Base-by-base conservation (phyloP, 345 rosid species). In the Moricandia arvensis region DNA sequence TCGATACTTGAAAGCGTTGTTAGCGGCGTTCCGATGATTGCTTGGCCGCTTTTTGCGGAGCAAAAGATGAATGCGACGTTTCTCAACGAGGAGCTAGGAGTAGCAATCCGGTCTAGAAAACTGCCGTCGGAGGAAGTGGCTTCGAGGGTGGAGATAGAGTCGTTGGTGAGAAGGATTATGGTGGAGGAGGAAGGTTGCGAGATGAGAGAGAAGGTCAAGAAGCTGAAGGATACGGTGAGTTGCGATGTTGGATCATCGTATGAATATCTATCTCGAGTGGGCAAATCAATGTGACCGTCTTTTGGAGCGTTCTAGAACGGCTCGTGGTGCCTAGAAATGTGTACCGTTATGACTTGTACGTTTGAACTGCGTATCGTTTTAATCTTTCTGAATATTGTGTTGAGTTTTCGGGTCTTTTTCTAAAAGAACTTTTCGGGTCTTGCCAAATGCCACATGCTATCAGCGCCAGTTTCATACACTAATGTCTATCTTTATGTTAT, bases 51-150 rank as follows among this genome's bases (percentile, higher is more conserved):
- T 33, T 76, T 77, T 1, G 80, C 75, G 0, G 80, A 76, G 0
- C 80, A 76, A 6, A 76, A 0, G 54, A 76, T 76, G 80, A 76
- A 76, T 24, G 75, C 80, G 5, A 70, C 80, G 37, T 41, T 76
- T 18, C 51, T 76, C 26, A 18, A 55, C 0, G 97, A 93, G 9
- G 94, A 92, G 71, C 93, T 67, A 77, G 87, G 7, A 80, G 81
- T 72, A 71, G 79, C 80, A 13, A 3, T 76, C 53, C 59, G 75
- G 12, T 55, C 75, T 5, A 13, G 57, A 8, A 63, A n/a, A 31
- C 8, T 70, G 8, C 71, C 75, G 17, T 63, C 66, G 13, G 75
- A 70, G 47, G 75, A 43, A 65, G 75, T 21, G 61, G 70, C 59
- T 38, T 6, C 3, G 17, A 11, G 65, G 68, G 45, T 26, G 15